Evolutionary conservation across 306 rosid genomes (phyloP), one percentile per base, ranked within the genome.

Genomic region (Lathyrus tuberosus): DNA sequence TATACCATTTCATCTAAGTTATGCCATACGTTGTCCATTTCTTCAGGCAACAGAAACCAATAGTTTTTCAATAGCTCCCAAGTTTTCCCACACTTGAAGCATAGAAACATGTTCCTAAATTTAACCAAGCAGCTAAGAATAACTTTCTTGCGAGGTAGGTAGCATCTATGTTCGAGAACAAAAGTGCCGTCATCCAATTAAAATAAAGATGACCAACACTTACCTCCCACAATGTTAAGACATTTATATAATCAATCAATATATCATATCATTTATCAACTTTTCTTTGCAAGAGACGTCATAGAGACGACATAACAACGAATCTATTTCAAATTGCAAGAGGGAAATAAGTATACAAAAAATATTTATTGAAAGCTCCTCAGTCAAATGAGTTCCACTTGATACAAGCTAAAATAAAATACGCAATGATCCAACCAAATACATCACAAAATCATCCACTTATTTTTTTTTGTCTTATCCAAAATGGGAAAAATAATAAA

Each of bases 401-500:
- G 26, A 41, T 40, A 77, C 74, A 69, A 33, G 69, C 63, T 35
- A 48, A 44, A 54, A 20, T 5, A 66, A 65, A 28, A 56, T 5
- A 24, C 38, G 47, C 46, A 53, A 8, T 30, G 56, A 66, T 38
- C 37, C 18, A n/a, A n/a, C n/a, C n/a, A 48, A 64, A 59, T 60
- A 76, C 70, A 66, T 52, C 37, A 51, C 44, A 20, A 12, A 53
- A 66, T 35, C 66, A 78, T 35, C 70, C 69, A 44, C 40, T 52
- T 53, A 26, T 30, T 54, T n/a, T n/a, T n/a, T n/a, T 59, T 42
- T 35, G 61, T 61, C 69, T 69, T 33, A 61, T 43, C 53, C 71
- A 60, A 41, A 63, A 77, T 43, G 60, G 72, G 52, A 31, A 44
- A 62, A 65, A 51, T 71, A 77, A 48, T 56, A 42, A 64, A 81